These are phyloP conservation scores for Sphagnum contortum DNA, from an alignment of 225 moss, liverwort and hornwort species.

Conservation along the genomic window DNA sequence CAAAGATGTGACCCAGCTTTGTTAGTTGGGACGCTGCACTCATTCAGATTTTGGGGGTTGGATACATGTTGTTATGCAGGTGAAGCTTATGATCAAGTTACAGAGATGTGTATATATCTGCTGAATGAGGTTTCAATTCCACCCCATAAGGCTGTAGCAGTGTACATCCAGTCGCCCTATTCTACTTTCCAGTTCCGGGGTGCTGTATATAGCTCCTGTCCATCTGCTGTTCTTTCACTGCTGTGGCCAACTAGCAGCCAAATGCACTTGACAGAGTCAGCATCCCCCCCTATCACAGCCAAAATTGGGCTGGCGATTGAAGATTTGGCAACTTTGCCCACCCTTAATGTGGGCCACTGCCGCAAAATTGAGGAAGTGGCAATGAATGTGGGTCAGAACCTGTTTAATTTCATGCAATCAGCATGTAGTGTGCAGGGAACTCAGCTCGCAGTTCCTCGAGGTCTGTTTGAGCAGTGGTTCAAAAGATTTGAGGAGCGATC, in stretches of 20 bases:
- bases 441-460: slow-evolving; percentile 43
- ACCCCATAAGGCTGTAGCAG: slow-evolving; percentile 59
- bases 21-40: too few relatives aligned
- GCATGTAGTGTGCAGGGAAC: slow-evolving; percentile 44
- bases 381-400: slow-evolving; percentile 46
- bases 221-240: slow-evolving; percentile 55
- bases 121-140: slow-evolving; percentile 53
- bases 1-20: too few relatives aligned
- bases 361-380: slow-evolving; percentile 54
- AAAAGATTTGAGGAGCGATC: slow-evolving; percentile 59
- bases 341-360: slow-evolving; percentile 56
- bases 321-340: slow-evolving; percentile 46
- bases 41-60: too few relatives aligned
- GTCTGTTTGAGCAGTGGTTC: slow-evolving; percentile 49
- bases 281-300: slow-evolving; percentile 34
- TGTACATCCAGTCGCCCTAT: slow-evolving; percentile 62
- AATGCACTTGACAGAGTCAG: slow-evolving; percentile 33
- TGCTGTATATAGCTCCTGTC: slow-evolving; percentile 58
- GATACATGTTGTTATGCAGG: slow-evolving; percentile 13
- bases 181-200: slow-evolving; percentile 66
- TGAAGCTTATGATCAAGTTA: slow-evolving; percentile 59
- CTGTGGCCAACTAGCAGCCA: slow-evolving; percentile 48
- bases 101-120: slow-evolving; percentile 63
- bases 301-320: slow-evolving; percentile 68
- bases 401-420: slow-evolving; percentile 66